Base-by-base conservation (phyloP, 2,329 filamentous ascomycete genomes). In the Neonectria neomacrospora region DNA sequence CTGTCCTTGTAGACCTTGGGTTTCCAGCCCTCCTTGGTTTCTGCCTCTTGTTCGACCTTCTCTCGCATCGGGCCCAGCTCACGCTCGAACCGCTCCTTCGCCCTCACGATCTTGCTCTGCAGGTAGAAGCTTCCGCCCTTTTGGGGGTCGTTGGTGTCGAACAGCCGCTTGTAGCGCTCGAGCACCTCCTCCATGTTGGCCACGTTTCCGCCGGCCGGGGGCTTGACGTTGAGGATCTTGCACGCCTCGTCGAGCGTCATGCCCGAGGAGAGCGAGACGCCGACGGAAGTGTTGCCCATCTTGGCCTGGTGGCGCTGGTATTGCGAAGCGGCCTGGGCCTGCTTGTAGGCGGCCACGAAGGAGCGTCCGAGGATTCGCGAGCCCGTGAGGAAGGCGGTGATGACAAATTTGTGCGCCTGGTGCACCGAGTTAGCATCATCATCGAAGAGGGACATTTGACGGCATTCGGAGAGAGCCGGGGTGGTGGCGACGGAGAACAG, bases 81-180 rank as follows among this genome's bases (percentile, higher is more conserved):
- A 73, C 91, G 86, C 82, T 98, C 95, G 81, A 99, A 91, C 68
- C 96, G 85, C 81, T 99, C 95, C 73, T 95, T 88, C 62, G 96
- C 96, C 66, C 96, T 86, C 71, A 98, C 81, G 58, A 99, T 89
- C 82, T 99, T 99, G 85, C 95, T 98, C 81, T 99, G 96, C 52
- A 99, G 85, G 80, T 99, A 99, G 81, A 99, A 99, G 74, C 94
- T 97, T 56, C 96, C 96, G 37, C 96, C 96, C 76, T 97, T 97
- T 80, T 96, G 86, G 11, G 96, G 95, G 69, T 99, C 92, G 81
- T 99, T 99, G 72, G 88, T 83, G 80, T 99, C 96, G 77, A 97
- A 99, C 51, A 99, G 83, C 68, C 91, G 89, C 87, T 98, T 98
- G 85, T 98, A 99, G 57, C 94, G 87, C 71, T 91, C 89, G 80